Percentiles rank a stretch among this genome's conserved stretches.
Conservation (phyloP, 257 asterid species). For the Avicennia marina region DNA sequence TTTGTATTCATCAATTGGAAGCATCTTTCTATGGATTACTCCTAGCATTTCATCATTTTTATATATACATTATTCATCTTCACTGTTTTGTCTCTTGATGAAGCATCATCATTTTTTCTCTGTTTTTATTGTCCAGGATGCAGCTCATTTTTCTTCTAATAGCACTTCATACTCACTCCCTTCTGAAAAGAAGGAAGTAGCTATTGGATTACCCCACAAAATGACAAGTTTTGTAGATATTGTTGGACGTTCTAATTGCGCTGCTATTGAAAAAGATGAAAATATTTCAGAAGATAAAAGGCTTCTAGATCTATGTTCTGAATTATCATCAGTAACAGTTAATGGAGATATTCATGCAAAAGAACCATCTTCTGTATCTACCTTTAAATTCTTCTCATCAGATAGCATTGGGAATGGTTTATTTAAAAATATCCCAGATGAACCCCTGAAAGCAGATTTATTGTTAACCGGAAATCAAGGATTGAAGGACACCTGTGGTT, state of each 20-base stretch:
- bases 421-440: conserved; percentile 13
- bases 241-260: conserved; percentile 61
- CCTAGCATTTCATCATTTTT: not conserved
- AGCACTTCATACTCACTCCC: conserved; percentile 23
- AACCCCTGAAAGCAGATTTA: conserved; percentile 38
- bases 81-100: conserved; percentile 4
- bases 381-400: conserved; percentile 15
- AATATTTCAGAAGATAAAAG: conserved; percentile 28
- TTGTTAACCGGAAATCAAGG: conserved; percentile 31
- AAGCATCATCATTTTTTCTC: conserved; percentile 4
- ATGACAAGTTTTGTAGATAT: conserved; percentile 72
- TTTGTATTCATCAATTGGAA: not conserved
- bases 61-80: no score
- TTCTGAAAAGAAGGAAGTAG: conserved; percentile 46
- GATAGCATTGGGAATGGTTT: conserved; percentile 11
- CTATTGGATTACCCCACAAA: conserved; percentile 42
- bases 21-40: not conserved
- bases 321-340: conserved; percentile 24
- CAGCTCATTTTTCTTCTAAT: conserved; percentile 29
- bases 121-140: conserved; percentile 40
- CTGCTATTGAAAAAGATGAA: conserved; percentile 52
- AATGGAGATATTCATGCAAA: conserved; percentile 22
- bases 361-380: conserved; percentile 22
- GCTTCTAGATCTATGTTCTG: conserved; percentile 26
- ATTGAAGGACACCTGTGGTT: conserved; percentile 33